These are phyloP conservation scores for Pezicula rhizophila DNA, from an alignment of 2,329 filamentous ascomycete species.

Conservation along the genomic window DNA sequence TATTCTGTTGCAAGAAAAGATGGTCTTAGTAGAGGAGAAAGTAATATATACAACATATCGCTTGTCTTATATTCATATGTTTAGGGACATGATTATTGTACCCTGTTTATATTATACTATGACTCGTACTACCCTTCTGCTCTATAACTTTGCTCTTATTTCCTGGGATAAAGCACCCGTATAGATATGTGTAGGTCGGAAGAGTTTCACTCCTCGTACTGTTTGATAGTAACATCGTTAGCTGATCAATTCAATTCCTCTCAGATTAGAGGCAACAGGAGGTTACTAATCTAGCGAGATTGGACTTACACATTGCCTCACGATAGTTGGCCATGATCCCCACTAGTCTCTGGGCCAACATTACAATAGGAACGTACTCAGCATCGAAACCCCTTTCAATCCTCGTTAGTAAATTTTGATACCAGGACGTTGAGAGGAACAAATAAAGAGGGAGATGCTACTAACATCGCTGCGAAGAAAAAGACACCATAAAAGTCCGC, in stretches of 20 bases:
- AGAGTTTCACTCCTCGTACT: background rate
- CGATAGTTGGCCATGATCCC: constrained; percentile 28
- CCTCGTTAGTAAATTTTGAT: background rate
- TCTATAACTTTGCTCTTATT: no score
- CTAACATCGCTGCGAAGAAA: constrained; percentile 34
- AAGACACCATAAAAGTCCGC: constrained; percentile 40
- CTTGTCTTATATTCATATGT: no score
- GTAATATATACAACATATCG: no score
- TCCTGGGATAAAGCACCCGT: no score
- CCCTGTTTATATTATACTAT: no score
- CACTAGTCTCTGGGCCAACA: constrained; percentile 9
- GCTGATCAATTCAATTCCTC: background rate
- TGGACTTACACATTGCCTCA: constrained; percentile 21
- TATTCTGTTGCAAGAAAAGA: no score
- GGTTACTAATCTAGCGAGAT: no score
- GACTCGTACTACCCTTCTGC: no score
- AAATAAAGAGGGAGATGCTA: background rate
- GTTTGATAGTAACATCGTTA: no score
- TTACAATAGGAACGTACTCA: background rate
- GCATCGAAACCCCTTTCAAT: background rate
- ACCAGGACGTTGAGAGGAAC: background rate
- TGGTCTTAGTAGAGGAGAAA: no score
- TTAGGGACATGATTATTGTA: no score
- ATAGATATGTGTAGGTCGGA: background rate
- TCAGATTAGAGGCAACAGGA: constrained; percentile 11